Evolutionary conservation across 805 yeast species (phyloP), one percentile per base, ranked within the genome.

Genomic region (Zygotorulaspora chibaensis): DNA sequence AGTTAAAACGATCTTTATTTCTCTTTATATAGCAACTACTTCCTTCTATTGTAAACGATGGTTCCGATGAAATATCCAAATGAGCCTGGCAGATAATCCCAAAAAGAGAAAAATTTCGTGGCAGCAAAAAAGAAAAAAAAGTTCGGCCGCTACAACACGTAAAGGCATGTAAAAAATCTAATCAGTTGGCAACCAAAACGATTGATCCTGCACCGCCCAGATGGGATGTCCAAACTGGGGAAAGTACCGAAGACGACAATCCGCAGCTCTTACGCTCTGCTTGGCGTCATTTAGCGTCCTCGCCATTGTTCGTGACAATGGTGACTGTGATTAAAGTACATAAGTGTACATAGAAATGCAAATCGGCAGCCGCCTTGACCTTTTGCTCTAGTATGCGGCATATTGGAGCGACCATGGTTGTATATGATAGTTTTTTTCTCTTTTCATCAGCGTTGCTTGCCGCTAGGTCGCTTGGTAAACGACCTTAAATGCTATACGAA

Each of bases 121-220:
- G 36, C 16, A 33, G 36, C 36, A 20, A 33, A 33, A 33, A 33
- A 33, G 36, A 33, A 33, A 33, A 33, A 33, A 33, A 17, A 33
- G 11, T 9, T n/a, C 12, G 20, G 12, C 36, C 36, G 16, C 13
- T 33, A 33, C 3, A 13, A 17, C 20, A 33, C 36, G 20, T 17
- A 33, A 33, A 20, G 25, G 25, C 25, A 4, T 20, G 25, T 20
- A 4, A 20, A 7, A 20, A 20, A 20, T 20, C 25, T 20, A 16
- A 33, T 33, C 36, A 33, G 36, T 13, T 33, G 36, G 36, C 36
- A n/a, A 11, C n/a, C 20, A 11, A 33, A 33, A 20, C 25, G 25
- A 7, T 20, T 20, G 25, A 7, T 20, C 25, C 25, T 7, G 25
- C 25, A 20, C 25, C 25, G 7, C 25, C 25, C 7, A 20, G 7